Percentiles rank a stretch among this genome's conserved stretches.
Evolutionary conservation across 768 basidiomycete species (phyloP).

Genomic region (Tylopilus vinaceipallidus): DNA sequence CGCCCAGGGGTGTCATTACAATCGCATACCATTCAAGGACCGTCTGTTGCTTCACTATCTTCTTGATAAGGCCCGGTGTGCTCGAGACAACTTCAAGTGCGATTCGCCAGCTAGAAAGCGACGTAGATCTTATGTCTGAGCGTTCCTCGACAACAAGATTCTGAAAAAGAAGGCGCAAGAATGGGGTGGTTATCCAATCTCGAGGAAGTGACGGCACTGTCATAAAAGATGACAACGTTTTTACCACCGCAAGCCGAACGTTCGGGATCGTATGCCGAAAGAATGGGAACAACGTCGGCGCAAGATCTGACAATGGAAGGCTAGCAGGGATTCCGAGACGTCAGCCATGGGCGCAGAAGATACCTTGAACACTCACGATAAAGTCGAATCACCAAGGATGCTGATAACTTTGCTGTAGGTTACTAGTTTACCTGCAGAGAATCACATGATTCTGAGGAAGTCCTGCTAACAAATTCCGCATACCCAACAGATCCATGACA

Average conservation of each 20-base stretch:
- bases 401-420: constrained; percentile 74
- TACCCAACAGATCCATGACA: constrained; percentile 97
- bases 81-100: constrained; percentile 57
- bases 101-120: constrained; percentile 70
- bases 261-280: constrained; percentile 95
- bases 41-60: constrained; percentile 53
- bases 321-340: constrained; percentile 35
- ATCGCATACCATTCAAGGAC: constrained; percentile 84
- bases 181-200: constrained; percentile 77
- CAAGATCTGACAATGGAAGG: constrained; percentile 76
- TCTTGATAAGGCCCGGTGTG: constrained; percentile 48
- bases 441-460: constrained; percentile 5
- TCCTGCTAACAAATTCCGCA: constrained; percentile 14
- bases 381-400: constrained; percentile 63
- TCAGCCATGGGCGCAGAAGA: constrained; percentile 5
- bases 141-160: constrained; percentile 93
- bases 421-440: constrained; percentile 70
- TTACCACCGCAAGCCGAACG: constrained; percentile 90
- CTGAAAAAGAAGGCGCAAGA: constrained; percentile 86
- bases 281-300: constrained; percentile 90
- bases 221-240: constrained; percentile 87
- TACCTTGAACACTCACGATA: constrained; percentile 58
- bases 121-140: constrained; percentile 73
- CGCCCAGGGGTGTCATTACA: constrained; percentile 87
- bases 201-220: constrained; percentile 65